phyloP scores from a whole-genome alignment of 176 grass and related monocot species.

The Rhynchospora tenuis region DNA sequence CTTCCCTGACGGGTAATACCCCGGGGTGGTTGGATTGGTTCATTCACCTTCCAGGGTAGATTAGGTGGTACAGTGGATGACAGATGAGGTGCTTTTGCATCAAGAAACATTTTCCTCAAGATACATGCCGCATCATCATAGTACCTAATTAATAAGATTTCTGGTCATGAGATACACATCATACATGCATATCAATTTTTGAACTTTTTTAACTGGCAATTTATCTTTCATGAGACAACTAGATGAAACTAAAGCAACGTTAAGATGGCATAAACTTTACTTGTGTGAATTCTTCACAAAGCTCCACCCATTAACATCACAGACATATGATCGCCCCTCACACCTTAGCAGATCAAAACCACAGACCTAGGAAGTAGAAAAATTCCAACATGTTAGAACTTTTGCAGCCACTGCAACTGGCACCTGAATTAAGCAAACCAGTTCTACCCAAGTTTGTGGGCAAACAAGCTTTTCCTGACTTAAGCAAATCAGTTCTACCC shows the following conservation, averaged over 20 bases:
- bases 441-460: neutral
- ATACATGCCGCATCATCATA: constrained; percentile 92
- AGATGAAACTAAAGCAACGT: constrained; percentile 14
- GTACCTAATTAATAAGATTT: constrained; percentile 49
- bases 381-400: neutral
- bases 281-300: constrained; percentile 96
- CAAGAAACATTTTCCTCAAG: constrained; percentile 92
- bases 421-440: neutral
- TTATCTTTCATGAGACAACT: neutral
- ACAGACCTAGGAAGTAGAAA: constrained; percentile 61
- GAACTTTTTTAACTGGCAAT: neutral
- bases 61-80: constrained; percentile 71
- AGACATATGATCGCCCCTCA: constrained; percentile 83
- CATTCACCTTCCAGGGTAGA: constrained; percentile 81
- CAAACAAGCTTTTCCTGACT: constrained; percentile 13
- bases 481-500: neutral
- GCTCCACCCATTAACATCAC: constrained; percentile 98
- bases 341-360: constrained; percentile 93
- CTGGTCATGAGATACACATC: constrained; percentile 3
- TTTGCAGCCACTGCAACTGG: neutral
- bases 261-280: constrained; percentile 37
- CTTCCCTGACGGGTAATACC: constrained; percentile 44
- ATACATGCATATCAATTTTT: neutral
- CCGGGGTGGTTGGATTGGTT: constrained; percentile 46
- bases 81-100: constrained; percentile 93